These are phyloP conservation scores for Fraxinus paxiana DNA, from an alignment of 305 asterid genomes.

Conservation along the genomic window DNA sequence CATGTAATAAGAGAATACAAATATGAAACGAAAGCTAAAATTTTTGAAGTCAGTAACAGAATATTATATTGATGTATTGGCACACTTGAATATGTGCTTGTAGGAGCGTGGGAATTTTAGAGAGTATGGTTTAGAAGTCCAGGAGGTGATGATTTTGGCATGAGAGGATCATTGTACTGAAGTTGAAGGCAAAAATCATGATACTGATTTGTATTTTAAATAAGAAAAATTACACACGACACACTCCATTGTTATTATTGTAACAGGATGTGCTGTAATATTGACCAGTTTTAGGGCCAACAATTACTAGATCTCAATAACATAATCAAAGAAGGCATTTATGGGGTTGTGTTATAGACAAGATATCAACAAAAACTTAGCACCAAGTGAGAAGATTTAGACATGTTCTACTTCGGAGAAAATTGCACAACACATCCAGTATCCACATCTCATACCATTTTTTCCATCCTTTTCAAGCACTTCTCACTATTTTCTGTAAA, in stretches of 20 bases:
- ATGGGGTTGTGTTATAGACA: background rate
- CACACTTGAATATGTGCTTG: background rate
- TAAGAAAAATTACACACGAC: background rate
- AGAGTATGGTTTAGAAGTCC: background rate
- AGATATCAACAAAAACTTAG: background rate
- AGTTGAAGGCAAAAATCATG: background rate
- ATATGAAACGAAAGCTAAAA: background rate
- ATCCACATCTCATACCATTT: background rate
- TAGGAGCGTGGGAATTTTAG: background rate
- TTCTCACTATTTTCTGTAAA: background rate
- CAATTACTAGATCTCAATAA: background rate
- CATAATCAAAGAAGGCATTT: background rate
- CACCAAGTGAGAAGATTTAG: background rate
- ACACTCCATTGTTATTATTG: background rate
- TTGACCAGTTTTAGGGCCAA: background rate
- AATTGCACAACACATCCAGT: background rate
- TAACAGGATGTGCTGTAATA: background rate
- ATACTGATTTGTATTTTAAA: background rate
- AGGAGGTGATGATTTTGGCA: background rate
- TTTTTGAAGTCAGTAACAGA: background rate
- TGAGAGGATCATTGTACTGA: background rate
- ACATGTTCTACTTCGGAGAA: background rate
- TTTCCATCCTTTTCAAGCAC: background rate
- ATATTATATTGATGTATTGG: background rate
- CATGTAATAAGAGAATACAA: background rate